Evolutionary conservation across 2,329 filamentous ascomycete species (phyloP).

Genomic region (Xylariaceae sp.): DNA sequence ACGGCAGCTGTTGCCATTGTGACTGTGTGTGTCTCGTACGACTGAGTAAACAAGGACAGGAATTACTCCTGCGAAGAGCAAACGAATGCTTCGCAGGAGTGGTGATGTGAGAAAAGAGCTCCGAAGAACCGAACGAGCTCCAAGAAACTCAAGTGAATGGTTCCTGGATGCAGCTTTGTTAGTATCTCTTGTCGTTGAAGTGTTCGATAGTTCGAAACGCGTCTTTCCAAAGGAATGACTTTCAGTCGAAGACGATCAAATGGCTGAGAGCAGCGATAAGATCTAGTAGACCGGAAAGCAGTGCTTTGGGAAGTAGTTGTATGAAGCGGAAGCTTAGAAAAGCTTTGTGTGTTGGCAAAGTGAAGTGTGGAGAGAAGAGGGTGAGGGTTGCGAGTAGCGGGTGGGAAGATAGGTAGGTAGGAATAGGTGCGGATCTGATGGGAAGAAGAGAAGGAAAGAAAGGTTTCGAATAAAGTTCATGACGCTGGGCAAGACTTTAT

Average conservation of each 20-base stretch:
- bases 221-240: constrained; percentile 39
- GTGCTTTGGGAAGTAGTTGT: constrained; percentile 21
- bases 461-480: constrained; percentile 17
- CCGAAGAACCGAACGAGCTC: constrained; percentile 46
- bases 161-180: constrained; percentile 46
- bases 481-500: constrained; percentile 22
- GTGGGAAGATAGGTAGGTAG: constrained; percentile 11
- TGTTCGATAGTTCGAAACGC: constrained; percentile 45
- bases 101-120: constrained; percentile 31
- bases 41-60: constrained; percentile 31
- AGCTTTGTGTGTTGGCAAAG: constrained; percentile 23
- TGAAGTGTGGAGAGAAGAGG: constrained; percentile 10
- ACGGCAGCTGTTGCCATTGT: constrained; percentile 76
- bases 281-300: constrained; percentile 42
- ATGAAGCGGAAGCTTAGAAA: not conserved
- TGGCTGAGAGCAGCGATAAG: constrained; percentile 40
- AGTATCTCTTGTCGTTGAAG: constrained; percentile 39
- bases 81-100: constrained; percentile 43
- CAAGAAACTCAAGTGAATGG: constrained; percentile 57
- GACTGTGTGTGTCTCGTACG: constrained; percentile 36
- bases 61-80: constrained; percentile 41
- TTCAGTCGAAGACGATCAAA: constrained; percentile 46
- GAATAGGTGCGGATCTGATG: constrained; percentile 17
- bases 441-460: constrained; percentile 21
- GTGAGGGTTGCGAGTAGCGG: constrained; percentile 13